Conservation (phyloP, 2,329 filamentous ascomycete species). For the Sclerotinia minor region DNA sequence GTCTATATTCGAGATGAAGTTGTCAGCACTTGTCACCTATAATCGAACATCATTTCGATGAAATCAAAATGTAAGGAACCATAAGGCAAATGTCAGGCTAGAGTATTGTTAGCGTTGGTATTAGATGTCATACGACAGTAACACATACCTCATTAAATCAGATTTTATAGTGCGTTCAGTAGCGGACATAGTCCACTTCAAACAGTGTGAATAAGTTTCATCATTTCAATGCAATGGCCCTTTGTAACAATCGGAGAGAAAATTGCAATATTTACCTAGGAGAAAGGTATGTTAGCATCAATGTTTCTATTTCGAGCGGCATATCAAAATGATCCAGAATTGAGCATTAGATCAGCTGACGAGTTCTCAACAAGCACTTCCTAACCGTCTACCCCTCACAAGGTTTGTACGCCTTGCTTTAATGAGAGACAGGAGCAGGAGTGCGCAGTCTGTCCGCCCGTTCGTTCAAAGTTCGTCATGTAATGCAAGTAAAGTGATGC, state of each 20-base stretch:
- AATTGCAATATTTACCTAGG: slow-evolving; percentile 30
- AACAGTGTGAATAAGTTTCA: slow-evolving; percentile 49
- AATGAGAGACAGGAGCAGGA: slow-evolving; percentile 41
- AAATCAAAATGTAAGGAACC: slow-evolving; percentile 32
- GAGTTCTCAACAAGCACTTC: slow-evolving; percentile 48
- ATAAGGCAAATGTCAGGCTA: slow-evolving; percentile 42
- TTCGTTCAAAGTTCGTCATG: slow-evolving; percentile 50
- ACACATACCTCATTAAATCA: slow-evolving; percentile 49
- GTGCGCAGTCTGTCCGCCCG: slow-evolving; percentile 48
- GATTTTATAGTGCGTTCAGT: slow-evolving; percentile 46
- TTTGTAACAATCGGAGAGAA: slow-evolving; percentile 21
- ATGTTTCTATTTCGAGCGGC: slow-evolving; percentile 15
- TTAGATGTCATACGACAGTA: neutral
- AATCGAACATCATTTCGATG: neutral
- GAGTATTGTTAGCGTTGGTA: neutral
- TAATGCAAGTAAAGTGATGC: slow-evolving; percentile 30
- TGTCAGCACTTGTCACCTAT: slow-evolving; percentile 32
- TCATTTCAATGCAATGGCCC: slow-evolving; percentile 42
- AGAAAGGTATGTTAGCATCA: slow-evolving; percentile 29
- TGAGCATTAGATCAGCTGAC: slow-evolving; percentile 45
- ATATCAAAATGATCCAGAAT: slow-evolving; percentile 28
- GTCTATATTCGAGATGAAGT: slow-evolving; percentile 19
- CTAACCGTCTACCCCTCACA: slow-evolving; percentile 41
- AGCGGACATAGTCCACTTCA: slow-evolving; percentile 42
- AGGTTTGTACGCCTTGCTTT: slow-evolving; percentile 47